Evolutionary conservation across 352 stramenopile species (phyloP).

Genomic region (Stephanocyclus meneghinianus): DNA sequence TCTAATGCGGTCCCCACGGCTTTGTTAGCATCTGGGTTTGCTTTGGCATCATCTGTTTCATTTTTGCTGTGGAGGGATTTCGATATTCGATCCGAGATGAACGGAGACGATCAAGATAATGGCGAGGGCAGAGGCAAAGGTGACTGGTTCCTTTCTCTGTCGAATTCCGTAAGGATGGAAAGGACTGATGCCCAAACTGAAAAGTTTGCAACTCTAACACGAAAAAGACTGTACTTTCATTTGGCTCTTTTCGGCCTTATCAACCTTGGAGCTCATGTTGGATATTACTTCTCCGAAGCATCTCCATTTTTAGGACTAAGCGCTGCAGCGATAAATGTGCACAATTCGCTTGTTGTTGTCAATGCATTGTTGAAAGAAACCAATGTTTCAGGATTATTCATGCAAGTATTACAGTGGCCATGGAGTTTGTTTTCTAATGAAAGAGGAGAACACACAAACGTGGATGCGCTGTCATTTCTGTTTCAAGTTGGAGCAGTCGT

Average conservation of each 20-base stretch:
- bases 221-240: constrained; percentile 16
- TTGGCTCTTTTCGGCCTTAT: constrained; percentile 17
- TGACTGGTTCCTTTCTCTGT: constrained; percentile 30
- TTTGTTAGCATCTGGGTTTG: constrained; percentile 34
- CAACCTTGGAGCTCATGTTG: constrained; percentile 17
- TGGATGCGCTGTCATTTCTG: constrained; percentile 13
- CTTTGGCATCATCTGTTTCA: constrained; percentile 13
- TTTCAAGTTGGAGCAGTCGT: constrained; percentile 14
- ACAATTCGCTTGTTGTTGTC: constrained; percentile 27
- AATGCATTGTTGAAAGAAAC: constrained; percentile 29
- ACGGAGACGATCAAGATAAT: neutral
- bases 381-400: constrained; percentile 1
- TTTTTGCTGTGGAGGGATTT: constrained; percentile 40
- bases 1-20: constrained; percentile 7
- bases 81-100: constrained; percentile 17
- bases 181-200: neutral
- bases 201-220: constrained; percentile 10
- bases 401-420: constrained; percentile 5
- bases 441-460: neutral
- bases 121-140: constrained; percentile 6
- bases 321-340: constrained; percentile 29
- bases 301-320: constrained; percentile 33
- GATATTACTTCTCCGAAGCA: constrained; percentile 15
- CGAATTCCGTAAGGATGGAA: neutral
- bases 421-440: constrained; percentile 2